Evolutionary conservation across 2,329 filamentous ascomycete genomes (phyloP).

Genomic region (Lanzia echinophila): DNA sequence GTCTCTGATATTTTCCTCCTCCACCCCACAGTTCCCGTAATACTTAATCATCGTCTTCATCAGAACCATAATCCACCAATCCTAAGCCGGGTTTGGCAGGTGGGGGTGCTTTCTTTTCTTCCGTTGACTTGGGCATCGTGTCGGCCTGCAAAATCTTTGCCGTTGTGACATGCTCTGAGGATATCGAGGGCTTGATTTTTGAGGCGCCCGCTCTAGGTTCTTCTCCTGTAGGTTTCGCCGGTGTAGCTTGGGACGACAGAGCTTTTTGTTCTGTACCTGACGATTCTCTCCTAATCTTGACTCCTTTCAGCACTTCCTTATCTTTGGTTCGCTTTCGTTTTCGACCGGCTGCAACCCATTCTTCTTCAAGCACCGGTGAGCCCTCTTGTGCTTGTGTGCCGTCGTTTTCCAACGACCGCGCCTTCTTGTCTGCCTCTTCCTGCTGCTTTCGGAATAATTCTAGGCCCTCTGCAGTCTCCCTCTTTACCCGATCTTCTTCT

Average conservation of each 20-base stretch:
- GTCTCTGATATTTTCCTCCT: neutral
- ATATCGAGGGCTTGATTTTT: neutral
- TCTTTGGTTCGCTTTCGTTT: conserved; percentile 37
- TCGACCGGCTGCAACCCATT: conserved; percentile 31
- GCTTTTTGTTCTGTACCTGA: conserved; percentile 14
- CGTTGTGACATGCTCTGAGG: neutral
- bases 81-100: conserved; percentile 30
- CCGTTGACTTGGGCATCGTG: neutral
- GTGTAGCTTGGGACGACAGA: neutral
- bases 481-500: conserved; percentile 48
- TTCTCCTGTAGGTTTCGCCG: conserved; percentile 1
- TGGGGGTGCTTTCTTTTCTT: conserved; percentile 9
- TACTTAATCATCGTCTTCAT: conserved; percentile 37
- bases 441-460: conserved; percentile 49
- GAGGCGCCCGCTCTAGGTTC: neutral
- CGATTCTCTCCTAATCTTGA: conserved; percentile 28
- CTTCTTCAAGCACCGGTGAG: conserved; percentile 25
- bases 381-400: conserved; percentile 15
- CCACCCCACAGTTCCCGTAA: neutral
- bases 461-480: conserved; percentile 52
- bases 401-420: conserved; percentile 15
- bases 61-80: conserved; percentile 52
- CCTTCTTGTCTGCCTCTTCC: conserved; percentile 31
- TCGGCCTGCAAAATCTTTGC: neutral
- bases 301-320: conserved; percentile 31